phyloP scores from a whole-genome alignment of 805 yeast species.

The Spathaspora hagerdaliae region DNA sequence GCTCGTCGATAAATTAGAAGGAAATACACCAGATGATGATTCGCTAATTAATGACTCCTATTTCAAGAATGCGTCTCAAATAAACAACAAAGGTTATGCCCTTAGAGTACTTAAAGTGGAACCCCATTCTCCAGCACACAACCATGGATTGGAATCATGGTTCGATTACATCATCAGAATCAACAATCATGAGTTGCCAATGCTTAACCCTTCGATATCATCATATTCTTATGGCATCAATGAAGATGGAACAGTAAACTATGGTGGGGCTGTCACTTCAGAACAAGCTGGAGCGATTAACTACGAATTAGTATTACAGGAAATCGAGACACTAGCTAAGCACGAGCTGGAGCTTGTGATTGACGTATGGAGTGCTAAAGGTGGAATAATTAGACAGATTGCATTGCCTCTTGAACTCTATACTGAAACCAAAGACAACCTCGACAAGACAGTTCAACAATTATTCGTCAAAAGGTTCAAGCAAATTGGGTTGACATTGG shows the following conservation, averaged over 20 bases:
- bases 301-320: slow-evolving; percentile 40
- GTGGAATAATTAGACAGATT: slow-evolving; percentile 49
- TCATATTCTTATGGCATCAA: slow-evolving; percentile 27
- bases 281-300: slow-evolving; percentile 37
- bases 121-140: slow-evolving; percentile 34
- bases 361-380: slow-evolving; percentile 85
- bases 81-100: slow-evolving; percentile 40
- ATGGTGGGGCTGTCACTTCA: slow-evolving; percentile 28
- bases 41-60: slow-evolving; percentile 25
- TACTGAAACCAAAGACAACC: not conserved
- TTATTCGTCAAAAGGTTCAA: slow-evolving; percentile 35
- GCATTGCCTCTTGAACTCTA: slow-evolving; percentile 17
- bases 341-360: slow-evolving; percentile 43
- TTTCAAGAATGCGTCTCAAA: slow-evolving; percentile 25
- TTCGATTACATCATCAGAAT: slow-evolving; percentile 84
- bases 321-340: slow-evolving; percentile 30
- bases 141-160: slow-evolving; percentile 62
- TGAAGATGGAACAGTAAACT: slow-evolving; percentile 39
- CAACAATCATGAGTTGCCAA: slow-evolving; percentile 62
- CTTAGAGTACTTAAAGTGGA: slow-evolving; percentile 34
- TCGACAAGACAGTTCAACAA: not conserved
- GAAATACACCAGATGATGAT: slow-evolving; percentile 12
- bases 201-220: slow-evolving; percentile 28
- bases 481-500: slow-evolving; percentile 63
- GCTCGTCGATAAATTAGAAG: slow-evolving; percentile 38